These are phyloP conservation scores for Trypanosoma boissoni DNA, from an alignment of 208 protist genomes.

Conservation along the genomic window DNA sequence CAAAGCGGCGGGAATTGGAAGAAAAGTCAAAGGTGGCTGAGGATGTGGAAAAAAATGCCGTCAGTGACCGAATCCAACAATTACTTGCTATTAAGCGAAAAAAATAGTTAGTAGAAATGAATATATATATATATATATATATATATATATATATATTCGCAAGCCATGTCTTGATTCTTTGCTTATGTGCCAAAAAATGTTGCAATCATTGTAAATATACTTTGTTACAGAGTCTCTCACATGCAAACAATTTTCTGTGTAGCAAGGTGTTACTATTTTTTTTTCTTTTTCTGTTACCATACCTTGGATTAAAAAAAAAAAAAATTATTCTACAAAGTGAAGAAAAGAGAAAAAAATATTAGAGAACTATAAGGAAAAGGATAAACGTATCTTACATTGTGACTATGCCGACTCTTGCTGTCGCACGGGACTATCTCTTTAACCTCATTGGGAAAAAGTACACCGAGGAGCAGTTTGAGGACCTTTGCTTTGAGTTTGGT, in stretches of 20 bases:
- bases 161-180: neutral
- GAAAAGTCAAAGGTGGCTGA: conserved; percentile 2
- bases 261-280: too few relatives aligned
- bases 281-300: too few relatives aligned
- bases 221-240: too few relatives aligned
- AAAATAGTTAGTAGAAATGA: neutral
- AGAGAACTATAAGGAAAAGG: conserved; percentile 9
- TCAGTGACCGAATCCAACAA: conserved; percentile 25
- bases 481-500: conserved; percentile 98
- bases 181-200: conserved; percentile 2
- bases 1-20: conserved; percentile 33
- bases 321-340: conserved; percentile 7
- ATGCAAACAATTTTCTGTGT: too few relatives aligned
- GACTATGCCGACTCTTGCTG: conserved; percentile 88
- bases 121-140: conserved; percentile 1
- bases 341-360: conserved; percentile 9
- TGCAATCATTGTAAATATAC: too few relatives aligned
- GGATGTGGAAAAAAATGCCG: conserved; percentile 18
- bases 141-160: neutral
- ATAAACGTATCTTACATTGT: too few relatives aligned
- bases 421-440: conserved; percentile 75
- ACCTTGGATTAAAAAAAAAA: neutral
- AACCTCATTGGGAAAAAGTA: conserved; percentile 72
- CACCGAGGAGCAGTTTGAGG: conserved; percentile 94
- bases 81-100: conserved; percentile 22